These are phyloP conservation scores for Tremella fuciformis DNA, from an alignment of 768 basidiomycete species.

Conservation along the genomic window DNA sequence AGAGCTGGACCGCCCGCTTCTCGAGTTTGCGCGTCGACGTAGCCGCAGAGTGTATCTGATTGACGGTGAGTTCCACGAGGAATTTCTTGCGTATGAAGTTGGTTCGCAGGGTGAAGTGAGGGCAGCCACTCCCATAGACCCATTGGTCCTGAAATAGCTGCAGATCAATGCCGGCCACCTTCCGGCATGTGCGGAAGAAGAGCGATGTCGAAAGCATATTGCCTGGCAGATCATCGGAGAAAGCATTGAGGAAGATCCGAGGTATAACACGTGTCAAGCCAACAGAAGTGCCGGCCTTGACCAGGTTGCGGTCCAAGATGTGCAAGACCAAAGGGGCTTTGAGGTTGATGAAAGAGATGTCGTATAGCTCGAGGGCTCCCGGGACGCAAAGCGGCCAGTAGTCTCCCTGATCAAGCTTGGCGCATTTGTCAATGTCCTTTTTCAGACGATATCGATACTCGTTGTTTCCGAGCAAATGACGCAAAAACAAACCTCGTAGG, in stretches of 20 bases:
- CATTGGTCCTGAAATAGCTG: conserved; percentile 95
- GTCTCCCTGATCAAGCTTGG: conserved; percentile 78
- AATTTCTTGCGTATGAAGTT: conserved; percentile 97
- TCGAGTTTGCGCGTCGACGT: conserved; percentile 61
- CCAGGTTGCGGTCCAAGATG: conserved; percentile 86
- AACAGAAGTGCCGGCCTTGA: conserved; percentile 90
- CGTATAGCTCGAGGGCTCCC: conserved; percentile 76
- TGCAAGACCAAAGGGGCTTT: conserved; percentile 95
- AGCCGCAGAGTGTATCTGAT: conserved; percentile 57
- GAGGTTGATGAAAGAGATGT: conserved; percentile 86
- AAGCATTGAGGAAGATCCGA: conserved; percentile 87
- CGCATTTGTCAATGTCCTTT: conserved; percentile 91
- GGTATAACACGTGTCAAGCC: conserved; percentile 92
- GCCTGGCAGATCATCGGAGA: conserved; percentile 78
- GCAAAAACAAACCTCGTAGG: conserved; percentile 80
- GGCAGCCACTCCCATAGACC: conserved; percentile 97
- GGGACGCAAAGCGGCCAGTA: conserved; percentile 95
- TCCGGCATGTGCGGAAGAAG: conserved; percentile 87
- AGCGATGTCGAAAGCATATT: conserved; percentile 83
- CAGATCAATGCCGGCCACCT: conserved; percentile 73
- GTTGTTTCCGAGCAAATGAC: conserved; percentile 87
- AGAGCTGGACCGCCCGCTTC: conserved; percentile 69
- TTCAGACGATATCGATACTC: conserved; percentile 93
- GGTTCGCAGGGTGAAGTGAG: conserved; percentile 81
- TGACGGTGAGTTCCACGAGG: conserved; percentile 93